phyloP scores from a whole-genome alignment of 2,329 filamentous ascomycete genomes.

The Penicillium sp. region DNA sequence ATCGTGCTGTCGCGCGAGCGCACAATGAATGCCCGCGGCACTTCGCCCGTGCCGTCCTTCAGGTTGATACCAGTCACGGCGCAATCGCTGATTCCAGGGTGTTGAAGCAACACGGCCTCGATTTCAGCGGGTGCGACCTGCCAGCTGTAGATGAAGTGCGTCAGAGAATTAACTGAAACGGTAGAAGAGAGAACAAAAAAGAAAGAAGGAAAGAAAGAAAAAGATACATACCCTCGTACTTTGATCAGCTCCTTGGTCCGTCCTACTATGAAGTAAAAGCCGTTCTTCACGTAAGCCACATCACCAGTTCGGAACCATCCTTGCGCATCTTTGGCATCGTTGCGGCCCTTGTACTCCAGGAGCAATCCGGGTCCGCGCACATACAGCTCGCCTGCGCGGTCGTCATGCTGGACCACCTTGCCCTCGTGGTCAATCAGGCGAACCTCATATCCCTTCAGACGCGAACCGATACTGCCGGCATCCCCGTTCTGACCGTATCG shows the following conservation, averaged over 20 bases:
- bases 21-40: slow-evolving; percentile 48
- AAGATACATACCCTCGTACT: slow-evolving; percentile 39
- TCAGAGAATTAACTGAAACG: background rate
- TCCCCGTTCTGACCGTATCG: slow-evolving; percentile 38
- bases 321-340: slow-evolving; percentile 32
- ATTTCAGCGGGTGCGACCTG: slow-evolving; percentile 48
- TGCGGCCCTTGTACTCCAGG: slow-evolving; percentile 35
- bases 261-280: slow-evolving; percentile 39
- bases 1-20: slow-evolving; percentile 20
- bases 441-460: slow-evolving; percentile 39
- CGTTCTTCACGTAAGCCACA: slow-evolving; percentile 34
- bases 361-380: slow-evolving; percentile 38
- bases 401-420: slow-evolving; percentile 25
- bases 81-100: slow-evolving; percentile 43
- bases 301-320: slow-evolving; percentile 46
- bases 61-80: slow-evolving; percentile 44
- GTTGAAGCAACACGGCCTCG: slow-evolving; percentile 44
- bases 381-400: slow-evolving; percentile 39
- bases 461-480: slow-evolving; percentile 46
- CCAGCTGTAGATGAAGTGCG: slow-evolving; percentile 30
- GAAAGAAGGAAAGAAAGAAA: too few species aligned
- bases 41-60: slow-evolving; percentile 31
- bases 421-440: slow-evolving; percentile 36
- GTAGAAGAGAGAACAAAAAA: too few species aligned
- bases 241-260: slow-evolving; percentile 46